Evolutionary conservation across 2,329 filamentous ascomycete genomes (phyloP).

Genomic region (Calonectria pseudoturangicola): DNA sequence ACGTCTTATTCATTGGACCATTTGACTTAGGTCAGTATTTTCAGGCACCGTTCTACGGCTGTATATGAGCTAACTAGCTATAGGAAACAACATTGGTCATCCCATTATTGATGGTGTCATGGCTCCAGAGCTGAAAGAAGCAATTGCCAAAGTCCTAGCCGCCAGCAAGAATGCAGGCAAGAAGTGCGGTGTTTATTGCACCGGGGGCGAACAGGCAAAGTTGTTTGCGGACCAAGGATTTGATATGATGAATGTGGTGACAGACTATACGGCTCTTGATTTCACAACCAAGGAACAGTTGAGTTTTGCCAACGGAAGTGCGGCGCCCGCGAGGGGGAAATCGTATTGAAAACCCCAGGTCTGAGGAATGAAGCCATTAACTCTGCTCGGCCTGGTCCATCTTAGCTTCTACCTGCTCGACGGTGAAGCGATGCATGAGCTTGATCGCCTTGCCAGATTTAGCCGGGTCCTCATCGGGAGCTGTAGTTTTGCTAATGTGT

Average conservation of each 20-base stretch:
- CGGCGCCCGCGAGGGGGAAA: conserved; percentile 60
- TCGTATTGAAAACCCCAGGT: conserved; percentile 61
- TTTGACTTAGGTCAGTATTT: conserved; percentile 73
- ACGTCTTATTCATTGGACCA: conserved; percentile 79
- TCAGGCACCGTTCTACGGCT: too few species aligned
- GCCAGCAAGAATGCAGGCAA: conserved; percentile 78
- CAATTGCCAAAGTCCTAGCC: conserved; percentile 74
- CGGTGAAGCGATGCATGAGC: conserved; percentile 85
- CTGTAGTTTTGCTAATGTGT: conserved; percentile 75
- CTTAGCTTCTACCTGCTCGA: conserved; percentile 78
- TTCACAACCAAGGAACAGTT: conserved; percentile 66
- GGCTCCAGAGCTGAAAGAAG: conserved; percentile 74
- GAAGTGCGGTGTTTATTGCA: conserved; percentile 78
- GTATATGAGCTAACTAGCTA: conserved; percentile 30
- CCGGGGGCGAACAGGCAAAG: conserved; percentile 73
- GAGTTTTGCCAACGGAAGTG: conserved; percentile 66
- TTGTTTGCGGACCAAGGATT: conserved; percentile 74
- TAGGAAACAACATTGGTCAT: conserved; percentile 75
- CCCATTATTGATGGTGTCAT: conserved; percentile 78
- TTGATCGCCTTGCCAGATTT: conserved; percentile 78
- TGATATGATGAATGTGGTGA: conserved; percentile 76
- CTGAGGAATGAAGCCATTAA: conserved; percentile 31
- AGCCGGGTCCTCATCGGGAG: conserved; percentile 70
- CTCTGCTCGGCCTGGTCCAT: conserved; percentile 77
- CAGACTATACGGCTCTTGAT: conserved; percentile 73